phyloP scores from a whole-genome alignment of 345 rosid species.

The Brassica juncea region DNA sequence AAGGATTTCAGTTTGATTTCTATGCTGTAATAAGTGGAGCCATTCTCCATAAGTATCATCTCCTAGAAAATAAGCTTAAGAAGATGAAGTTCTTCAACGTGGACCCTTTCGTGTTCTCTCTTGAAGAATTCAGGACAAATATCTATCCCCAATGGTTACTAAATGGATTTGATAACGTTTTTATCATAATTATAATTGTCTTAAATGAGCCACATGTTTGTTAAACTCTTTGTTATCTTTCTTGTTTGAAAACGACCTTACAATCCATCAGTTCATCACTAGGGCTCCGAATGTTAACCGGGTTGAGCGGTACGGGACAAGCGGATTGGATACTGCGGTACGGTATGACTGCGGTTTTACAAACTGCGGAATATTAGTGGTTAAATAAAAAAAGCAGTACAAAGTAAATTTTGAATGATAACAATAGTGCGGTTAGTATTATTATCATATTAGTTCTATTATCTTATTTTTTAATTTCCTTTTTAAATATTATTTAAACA shows the following conservation, averaged over 20 bases:
- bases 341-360: too few relatives aligned
- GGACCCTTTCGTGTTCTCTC: conserved; percentile 56
- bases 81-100: conserved; percentile 59
- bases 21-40: conserved; percentile 49
- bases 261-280: too few relatives aligned
- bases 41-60: conserved; percentile 43
- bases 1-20: background rate
- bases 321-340: too few relatives aligned
- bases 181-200: background rate
- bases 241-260: background rate
- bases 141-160: conserved; percentile 41
- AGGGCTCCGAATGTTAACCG: too few relatives aligned
- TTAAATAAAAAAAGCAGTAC: too few relatives aligned
- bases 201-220: background rate
- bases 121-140: conserved; percentile 28
- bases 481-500: too few relatives aligned
- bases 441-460: too few relatives aligned
- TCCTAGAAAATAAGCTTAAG: conserved; percentile 33
- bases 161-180: conserved; percentile 22
- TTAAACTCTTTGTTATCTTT: background rate
- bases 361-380: too few relatives aligned
- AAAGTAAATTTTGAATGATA: too few relatives aligned
- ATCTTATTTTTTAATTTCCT: too few relatives aligned
- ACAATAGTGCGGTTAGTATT: too few relatives aligned
- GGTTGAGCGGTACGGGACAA: too few relatives aligned